Evolutionary conservation across 805 yeast genomes (phyloP).

Genomic region (Suhomyces tanzawaensis): DNA sequence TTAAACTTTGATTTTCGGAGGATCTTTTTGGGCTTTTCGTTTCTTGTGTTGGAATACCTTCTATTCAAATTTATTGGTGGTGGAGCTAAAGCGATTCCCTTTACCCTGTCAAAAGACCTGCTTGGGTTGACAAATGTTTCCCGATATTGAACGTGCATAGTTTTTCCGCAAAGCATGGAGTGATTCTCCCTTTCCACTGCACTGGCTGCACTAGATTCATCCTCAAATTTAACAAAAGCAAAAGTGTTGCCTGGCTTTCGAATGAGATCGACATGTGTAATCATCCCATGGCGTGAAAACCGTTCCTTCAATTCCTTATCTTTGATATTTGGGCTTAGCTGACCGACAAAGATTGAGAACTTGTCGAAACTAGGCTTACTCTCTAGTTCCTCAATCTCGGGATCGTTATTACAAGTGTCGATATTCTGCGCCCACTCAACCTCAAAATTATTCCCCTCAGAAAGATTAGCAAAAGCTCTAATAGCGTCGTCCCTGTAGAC

Average conservation of each 20-base stretch:
- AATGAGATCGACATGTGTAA: conserved; percentile 54
- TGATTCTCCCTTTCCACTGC: conserved; percentile 88
- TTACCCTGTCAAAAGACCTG: conserved; percentile 15
- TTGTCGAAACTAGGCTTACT: conserved; percentile 49
- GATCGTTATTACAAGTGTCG: conserved; percentile 43
- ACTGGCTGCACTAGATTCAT: conserved; percentile 74
- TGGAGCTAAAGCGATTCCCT: conserved; percentile 62
- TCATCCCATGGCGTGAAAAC: conserved; percentile 66
- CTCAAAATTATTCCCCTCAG: conserved; percentile 51
- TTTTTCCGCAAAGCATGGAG: conserved; percentile 64
- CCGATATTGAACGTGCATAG: conserved; percentile 83
- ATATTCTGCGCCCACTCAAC: conserved; percentile 89
- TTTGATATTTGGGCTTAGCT: conserved; percentile 53
- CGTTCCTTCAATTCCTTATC: conserved; percentile 55
- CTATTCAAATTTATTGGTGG: conserved; percentile 66
- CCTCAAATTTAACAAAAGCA: conserved; percentile 68
- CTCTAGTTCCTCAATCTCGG: conserved; percentile 12
- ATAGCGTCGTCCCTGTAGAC: conserved; percentile 86
- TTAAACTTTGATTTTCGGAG: conserved; percentile 11
- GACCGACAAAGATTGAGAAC: conserved; percentile 77
- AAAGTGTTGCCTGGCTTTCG: conserved; percentile 52
- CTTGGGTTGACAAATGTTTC: conserved; percentile 39
- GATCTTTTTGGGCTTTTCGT: not conserved
- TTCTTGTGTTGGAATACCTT: not conserved
- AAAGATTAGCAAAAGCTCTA: conserved; percentile 71